Percentiles rank a stretch among this genome's conserved stretches.
phyloP scores from a whole-genome alignment of 768 basidiomycete genomes.

The Mycena latifolia region DNA sequence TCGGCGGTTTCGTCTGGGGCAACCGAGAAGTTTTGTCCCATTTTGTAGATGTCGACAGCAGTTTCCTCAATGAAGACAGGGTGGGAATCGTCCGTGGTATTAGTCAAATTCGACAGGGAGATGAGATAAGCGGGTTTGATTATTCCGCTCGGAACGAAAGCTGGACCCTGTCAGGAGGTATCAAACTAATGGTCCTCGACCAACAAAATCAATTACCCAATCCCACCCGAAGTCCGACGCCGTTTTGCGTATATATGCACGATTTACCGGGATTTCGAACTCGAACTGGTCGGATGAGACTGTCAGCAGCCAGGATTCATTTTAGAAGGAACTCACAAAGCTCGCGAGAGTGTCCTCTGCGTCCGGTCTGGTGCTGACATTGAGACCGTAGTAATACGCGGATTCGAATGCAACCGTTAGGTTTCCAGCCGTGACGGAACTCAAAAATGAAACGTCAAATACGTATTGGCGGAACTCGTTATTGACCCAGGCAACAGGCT shows the following conservation, averaged over 20 bases:
- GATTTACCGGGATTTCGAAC: constrained; percentile 64
- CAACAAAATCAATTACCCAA: constrained; percentile 52
- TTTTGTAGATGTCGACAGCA: constrained; percentile 67
- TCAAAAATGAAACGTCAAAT: constrained; percentile 61
- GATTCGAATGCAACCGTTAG: constrained; percentile 66
- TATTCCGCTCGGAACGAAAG: constrained; percentile 67
- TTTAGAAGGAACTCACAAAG: constrained; percentile 47
- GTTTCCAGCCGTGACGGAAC: constrained; percentile 49
- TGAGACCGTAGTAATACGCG: constrained; percentile 65
- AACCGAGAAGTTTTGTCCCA: constrained; percentile 59
- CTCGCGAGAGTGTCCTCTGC: constrained; percentile 45
- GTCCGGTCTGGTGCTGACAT: constrained; percentile 63
- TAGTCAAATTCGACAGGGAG: constrained; percentile 47
- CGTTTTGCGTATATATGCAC: constrained; percentile 63
- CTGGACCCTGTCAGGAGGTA: constrained; percentile 57
- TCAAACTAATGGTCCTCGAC: neutral
- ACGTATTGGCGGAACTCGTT: constrained; percentile 69
- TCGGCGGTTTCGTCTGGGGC: constrained; percentile 60
- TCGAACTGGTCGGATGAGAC: constrained; percentile 31
- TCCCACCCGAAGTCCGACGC: constrained; percentile 73
- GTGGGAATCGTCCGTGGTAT: constrained; percentile 40
- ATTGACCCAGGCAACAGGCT: constrained; percentile 68
- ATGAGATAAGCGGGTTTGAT: constrained; percentile 69
- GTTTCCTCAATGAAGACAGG: constrained; percentile 63
- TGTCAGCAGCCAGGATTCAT: neutral